Evolutionary conservation across 768 basidiomycete genomes (phyloP), one percentile per base, ranked within the genome.

Genomic region (Mycena haematopus): DNA sequence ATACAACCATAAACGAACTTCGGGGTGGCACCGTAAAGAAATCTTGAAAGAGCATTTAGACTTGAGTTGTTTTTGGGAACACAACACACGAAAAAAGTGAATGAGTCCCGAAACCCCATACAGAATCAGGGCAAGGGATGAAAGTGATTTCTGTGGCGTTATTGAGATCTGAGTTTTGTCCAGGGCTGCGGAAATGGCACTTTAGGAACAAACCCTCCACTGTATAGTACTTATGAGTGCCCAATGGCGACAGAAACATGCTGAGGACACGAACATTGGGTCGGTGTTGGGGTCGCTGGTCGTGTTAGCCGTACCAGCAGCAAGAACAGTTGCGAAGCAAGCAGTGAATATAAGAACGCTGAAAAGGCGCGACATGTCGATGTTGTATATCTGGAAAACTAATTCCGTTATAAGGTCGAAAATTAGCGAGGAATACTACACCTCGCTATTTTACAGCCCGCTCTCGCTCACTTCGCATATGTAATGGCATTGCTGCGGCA

Each of bases 31-130:
- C 24, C 13, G 50, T 46, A 17, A 58, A 53, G 52, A 31, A 50
- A 31, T 55, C 56, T 61, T 52, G 35, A 24, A 52, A 24, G 38
- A 42, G 31, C 9, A 22, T 55, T 52, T n/a, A 25, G 17, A 25
- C 3, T 8, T 27, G 11, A 22, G 10, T 53, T 35, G 47, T 21
- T 1, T 33, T 42, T 5, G 25, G 10, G 56, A 38, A 29, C 14
- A 15, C 19, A 52, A 15, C 68, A 29, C 31, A 69, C 68, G 63
- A n/a, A 58, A 53, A 63, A 63, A 69, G 38, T 65, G 56, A 15
- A 67, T 11, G 6, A 54, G 2, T 11, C 51, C 61, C n/a, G 63
- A 62, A 25, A 58, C 29, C 17, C 36, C 63, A 52, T 57, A 69
- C 1, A 69, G 22, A 21, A 25, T 19, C 9, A 63, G 15, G 10